Evolutionary conservation across 2,329 filamentous ascomycete genomes (phyloP), one percentile per base, ranked within the genome.

Genomic region (Aureobasidium sp.): DNA sequence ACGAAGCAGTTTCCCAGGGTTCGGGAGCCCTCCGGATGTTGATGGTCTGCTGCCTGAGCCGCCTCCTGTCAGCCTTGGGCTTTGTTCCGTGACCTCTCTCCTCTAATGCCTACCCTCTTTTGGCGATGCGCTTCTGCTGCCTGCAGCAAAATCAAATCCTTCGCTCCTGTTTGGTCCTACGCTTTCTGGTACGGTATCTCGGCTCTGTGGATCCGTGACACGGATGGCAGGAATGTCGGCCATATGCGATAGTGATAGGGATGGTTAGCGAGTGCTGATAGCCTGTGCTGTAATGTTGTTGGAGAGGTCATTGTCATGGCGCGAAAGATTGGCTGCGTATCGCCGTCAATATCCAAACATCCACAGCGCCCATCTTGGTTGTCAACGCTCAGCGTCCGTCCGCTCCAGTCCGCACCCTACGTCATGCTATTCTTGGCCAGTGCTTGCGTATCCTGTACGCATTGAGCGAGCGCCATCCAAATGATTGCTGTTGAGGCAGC

Each of bases 201-300:
- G 68, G 63, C 70, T 70, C 23, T 74, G 72, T 63, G 76, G 73
- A 69, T 79, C 76, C 41, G 75, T 76, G 62, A 77, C 72, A 66
- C 73, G 76, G 69, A 79, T 78, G 63, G 74, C 73, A 46, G 78
- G 76, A 53, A 78, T 63, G 50, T 76, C 72, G 51, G 72, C 69
- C 75, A 76, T 78, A 36, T 39, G 57, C 46, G 57, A 42, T 51
- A 51, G 36, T 51, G 34, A 42, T 51, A 13, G 7, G 34, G 37
- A 42, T 60, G 44, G 20, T 42, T 60, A 51, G 46, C 57, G 57
- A 42, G 27, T 58, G 55, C 55, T 42, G 26, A 32, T 58, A 58
- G 55, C 42, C 20, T 37, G 32, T 48, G 42, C 42, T 48, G 55
- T 15, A 46, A 4, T 57, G 27, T 57, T 44, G 27, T 57, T 37